These are phyloP conservation scores for Neurospora sp. DNA, from an alignment of 2,329 filamentous ascomycete species.

Conservation along the genomic window DNA sequence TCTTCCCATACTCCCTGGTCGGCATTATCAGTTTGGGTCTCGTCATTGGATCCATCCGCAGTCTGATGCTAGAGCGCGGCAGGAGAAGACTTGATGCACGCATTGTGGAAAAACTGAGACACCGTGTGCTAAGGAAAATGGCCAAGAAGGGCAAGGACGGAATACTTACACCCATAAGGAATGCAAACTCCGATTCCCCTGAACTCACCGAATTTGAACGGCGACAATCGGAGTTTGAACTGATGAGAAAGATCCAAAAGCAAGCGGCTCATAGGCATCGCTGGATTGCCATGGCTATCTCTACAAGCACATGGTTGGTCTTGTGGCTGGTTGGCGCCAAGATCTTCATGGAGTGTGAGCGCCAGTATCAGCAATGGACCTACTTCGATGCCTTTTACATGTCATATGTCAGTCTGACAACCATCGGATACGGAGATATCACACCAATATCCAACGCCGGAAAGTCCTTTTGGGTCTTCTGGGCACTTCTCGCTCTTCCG, in stretches of 20 bases:
- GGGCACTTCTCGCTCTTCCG: slow-evolving; percentile 76
- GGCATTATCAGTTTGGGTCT: slow-evolving; percentile 80
- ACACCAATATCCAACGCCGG: slow-evolving; percentile 69
- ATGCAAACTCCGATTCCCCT: slow-evolving; percentile 13
- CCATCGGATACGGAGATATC: slow-evolving; percentile 79
- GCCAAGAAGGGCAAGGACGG: slow-evolving; percentile 34
- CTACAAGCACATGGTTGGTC: slow-evolving; percentile 55
- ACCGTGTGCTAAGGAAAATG: slow-evolving; percentile 35
- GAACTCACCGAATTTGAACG: slow-evolving; percentile 43
- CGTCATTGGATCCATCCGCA: slow-evolving; percentile 71
- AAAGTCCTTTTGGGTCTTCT: slow-evolving; percentile 85
- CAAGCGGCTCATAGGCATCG: slow-evolving; percentile 54
- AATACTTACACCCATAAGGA: slow-evolving; percentile 39
- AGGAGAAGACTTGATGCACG: slow-evolving; percentile 43
- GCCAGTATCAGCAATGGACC: slow-evolving; percentile 47
- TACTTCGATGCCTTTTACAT: slow-evolving; percentile 85
- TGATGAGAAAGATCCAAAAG: slow-evolving; percentile 74
- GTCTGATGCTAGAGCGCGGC: slow-evolving; percentile 49
- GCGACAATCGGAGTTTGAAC: slow-evolving; percentile 60
- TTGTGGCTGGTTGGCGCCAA: slow-evolving; percentile 76
- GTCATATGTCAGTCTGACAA: slow-evolving; percentile 71
- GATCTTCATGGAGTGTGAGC: slow-evolving; percentile 53
- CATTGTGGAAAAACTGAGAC: slow-evolving; percentile 50
- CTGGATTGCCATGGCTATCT: slow-evolving; percentile 65
- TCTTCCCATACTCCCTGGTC: slow-evolving; percentile 75